Conservation (phyloP, 345 rosid species). For the Brassica nigra region DNA sequence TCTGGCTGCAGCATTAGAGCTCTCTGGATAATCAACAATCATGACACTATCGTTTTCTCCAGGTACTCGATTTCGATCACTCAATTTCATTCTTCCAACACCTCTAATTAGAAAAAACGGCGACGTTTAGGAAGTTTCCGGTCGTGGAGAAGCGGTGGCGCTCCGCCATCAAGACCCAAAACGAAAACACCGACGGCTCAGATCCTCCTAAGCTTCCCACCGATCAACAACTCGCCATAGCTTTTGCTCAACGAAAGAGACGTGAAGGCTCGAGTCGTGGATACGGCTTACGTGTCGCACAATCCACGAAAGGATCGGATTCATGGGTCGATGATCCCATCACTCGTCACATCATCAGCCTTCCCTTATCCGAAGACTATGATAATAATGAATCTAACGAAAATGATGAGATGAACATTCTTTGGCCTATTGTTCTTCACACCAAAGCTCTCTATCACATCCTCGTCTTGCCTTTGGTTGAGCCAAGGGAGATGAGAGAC, state of each 20-base stretch:
- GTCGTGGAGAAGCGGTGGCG: conserved; percentile 84
- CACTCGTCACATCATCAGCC: conserved; percentile 73
- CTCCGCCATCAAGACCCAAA: conserved; percentile 56
- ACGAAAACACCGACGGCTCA: conserved; percentile 34
- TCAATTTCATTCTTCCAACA: conserved; percentile 10
- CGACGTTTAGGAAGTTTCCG: conserved; percentile 63
- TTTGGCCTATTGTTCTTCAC: conserved; percentile 87
- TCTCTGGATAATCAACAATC: conserved; percentile 81
- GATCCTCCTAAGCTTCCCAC: conserved; percentile 60
- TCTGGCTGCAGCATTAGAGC: conserved; percentile 81
- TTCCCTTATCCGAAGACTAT: conserved; percentile 47
- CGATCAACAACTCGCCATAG: conserved; percentile 66
- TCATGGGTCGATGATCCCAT: conserved; percentile 98
- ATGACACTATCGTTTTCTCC: conserved; percentile 79
- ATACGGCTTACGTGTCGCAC: conserved; percentile 68
- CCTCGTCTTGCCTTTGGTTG: conserved; percentile 76
- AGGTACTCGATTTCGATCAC: conserved; percentile 43
- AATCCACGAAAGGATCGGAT: conserved; percentile 77
- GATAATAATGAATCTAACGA: conserved; percentile 30
- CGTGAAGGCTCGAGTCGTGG: conserved; percentile 84
- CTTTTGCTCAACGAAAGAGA: conserved; percentile 60
- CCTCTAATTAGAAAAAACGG: not conserved
- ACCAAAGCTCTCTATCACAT: conserved; percentile 59
- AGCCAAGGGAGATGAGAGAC: conserved; percentile 62
- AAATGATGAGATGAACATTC: conserved; percentile 46